Base-by-base conservation (phyloP, 345 rosid species). In the Camelina hispida region DNA sequence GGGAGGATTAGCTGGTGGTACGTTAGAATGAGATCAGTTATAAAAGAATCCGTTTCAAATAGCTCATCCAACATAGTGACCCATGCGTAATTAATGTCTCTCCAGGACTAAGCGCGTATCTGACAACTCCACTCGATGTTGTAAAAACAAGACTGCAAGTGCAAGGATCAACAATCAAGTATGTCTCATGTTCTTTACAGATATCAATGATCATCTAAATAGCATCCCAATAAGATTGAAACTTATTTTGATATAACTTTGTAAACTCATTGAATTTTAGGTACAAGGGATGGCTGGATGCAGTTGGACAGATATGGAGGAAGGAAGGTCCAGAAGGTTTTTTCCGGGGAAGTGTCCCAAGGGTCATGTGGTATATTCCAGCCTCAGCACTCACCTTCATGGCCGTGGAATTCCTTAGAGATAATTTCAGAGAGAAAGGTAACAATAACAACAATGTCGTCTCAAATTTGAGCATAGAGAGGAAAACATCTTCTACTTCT, bases 1-100 rank as follows among this genome's bases (percentile, higher is more conserved):
- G 42, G 98, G 98, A 75, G 98, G 98, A 81, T 77, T 93, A 85
- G 88, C 98, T 73, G 98, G 98, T 68, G 98, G 98, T 93, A 87
- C 42, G 90, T 84, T 66, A 50, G 44, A 7, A 48, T 56, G 47
- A 60, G 71, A 70, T 77, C 54, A 16, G 37, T 16, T 16, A 3
- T 20, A 71, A 71, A 50, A 58, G 48, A 50, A 77, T 35, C 48
- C 5, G 6, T 66, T 66, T 11, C 34, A 40, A 37, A 62, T 69
- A 22, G 25, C 58, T 53, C 16, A 54, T 62, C 9, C 18, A 17
- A 0, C 20, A 12, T 10, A 69, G n/a, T 48, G 59, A 66, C 48
- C 23, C 22, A 1, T 51, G 15, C 18, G 16, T 58, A 32, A 66
- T 46, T 9, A 43, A 52, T 46, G 10, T 35, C 17, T 66, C 65